These are phyloP conservation scores for Margaritispora aquatica DNA, from an alignment of 495 filamentous ascomycete genomes.

Conservation along the genomic window DNA sequence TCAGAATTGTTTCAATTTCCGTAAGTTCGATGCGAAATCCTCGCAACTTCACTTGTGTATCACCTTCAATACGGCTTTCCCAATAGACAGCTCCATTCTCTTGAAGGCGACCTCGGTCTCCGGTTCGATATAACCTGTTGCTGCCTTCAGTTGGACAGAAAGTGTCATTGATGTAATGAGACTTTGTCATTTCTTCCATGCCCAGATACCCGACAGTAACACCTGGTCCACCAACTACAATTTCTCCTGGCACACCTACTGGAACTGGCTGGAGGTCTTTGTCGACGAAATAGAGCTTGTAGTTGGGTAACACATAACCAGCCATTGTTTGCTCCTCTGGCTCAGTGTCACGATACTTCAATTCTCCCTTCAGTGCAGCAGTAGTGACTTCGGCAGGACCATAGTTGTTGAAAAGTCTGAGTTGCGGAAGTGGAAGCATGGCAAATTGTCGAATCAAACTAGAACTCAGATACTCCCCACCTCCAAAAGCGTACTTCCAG, in stretches of 20 bases:
- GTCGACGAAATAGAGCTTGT: slow-evolving; percentile 37
- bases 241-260: slow-evolving; percentile 34
- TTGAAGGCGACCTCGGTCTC: slow-evolving; percentile 18
- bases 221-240: slow-evolving; percentile 36
- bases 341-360: background rate
- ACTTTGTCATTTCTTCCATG: slow-evolving; percentile 23
- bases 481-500: slow-evolving; percentile 5
- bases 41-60: slow-evolving; percentile 45
- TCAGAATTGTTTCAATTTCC: slow-evolving; percentile 38
- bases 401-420: slow-evolving; percentile 19
- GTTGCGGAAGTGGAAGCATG: background rate
- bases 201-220: slow-evolving; percentile 36
- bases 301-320: slow-evolving; percentile 34
- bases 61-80: slow-evolving; percentile 33
- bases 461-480: slow-evolving; percentile 9
- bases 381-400: slow-evolving; percentile 23
- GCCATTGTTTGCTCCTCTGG: background rate
- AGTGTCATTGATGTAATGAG: slow-evolving; percentile 30
- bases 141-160: slow-evolving; percentile 15
- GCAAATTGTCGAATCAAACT: background rate
- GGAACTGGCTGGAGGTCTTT: slow-evolving; percentile 30
- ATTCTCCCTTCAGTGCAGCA: background rate
- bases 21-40: slow-evolving; percentile 46
- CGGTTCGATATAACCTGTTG: slow-evolving; percentile 20
- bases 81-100: slow-evolving; percentile 30